phyloP scores from a whole-genome alignment of 371 early-diverging fungal species.

The Saksenaea oblongispora region DNA sequence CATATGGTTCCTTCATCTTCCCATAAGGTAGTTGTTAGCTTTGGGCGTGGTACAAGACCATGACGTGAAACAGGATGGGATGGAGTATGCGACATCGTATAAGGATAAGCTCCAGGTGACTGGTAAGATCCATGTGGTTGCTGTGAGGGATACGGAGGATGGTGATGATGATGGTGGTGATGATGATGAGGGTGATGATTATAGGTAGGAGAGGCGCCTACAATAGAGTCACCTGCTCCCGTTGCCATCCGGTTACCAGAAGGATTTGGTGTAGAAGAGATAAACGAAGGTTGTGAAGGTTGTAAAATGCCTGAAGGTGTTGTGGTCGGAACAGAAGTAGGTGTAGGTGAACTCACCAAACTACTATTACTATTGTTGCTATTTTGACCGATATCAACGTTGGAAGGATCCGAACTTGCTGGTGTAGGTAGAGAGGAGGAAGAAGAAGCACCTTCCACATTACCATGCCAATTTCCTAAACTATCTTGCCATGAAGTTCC shows the following conservation, averaged over 20 bases:
- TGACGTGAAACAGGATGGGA: background rate
- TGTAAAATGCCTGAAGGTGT: background rate
- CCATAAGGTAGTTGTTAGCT: constrained; percentile 76
- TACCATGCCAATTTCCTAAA: constrained; percentile 3
- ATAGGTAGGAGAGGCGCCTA: background rate
- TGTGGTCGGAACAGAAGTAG: background rate
- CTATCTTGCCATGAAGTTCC: background rate
- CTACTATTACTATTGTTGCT: background rate
- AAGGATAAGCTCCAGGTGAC: background rate
- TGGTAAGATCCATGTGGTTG: background rate
- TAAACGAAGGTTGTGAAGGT: background rate
- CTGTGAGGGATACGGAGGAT: background rate
- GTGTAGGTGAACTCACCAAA: background rate
- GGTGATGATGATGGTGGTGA: background rate
- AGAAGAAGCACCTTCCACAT: background rate
- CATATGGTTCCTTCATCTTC: constrained; percentile 80
- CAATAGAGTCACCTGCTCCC: background rate
- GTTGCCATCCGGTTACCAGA: background rate
- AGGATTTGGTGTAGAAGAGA: background rate
- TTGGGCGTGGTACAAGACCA: constrained; percentile 40
- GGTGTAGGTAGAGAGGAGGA: background rate
- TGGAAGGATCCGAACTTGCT: background rate
- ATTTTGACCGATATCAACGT: background rate
- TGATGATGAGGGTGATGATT: background rate
- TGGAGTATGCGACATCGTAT: background rate